A percentile compares a stretch with the other conserved stretches of the same genome.
Evolutionary conservation across 352 stramenopile species (phyloP).

Genomic region (Globisporangium carolinianum): DNA sequence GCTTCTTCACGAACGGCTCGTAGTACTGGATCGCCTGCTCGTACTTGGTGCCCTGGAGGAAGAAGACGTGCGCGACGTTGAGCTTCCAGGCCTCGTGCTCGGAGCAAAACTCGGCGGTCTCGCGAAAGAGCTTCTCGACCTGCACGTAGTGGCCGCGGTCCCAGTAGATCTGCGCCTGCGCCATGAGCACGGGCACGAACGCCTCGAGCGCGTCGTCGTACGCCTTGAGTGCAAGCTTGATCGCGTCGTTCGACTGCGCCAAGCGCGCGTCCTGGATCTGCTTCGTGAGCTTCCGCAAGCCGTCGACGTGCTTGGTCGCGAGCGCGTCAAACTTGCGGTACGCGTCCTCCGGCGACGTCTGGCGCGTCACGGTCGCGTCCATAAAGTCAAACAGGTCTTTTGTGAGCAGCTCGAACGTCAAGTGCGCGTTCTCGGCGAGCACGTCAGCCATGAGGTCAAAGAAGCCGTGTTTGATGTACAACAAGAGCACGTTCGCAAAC

Average conservation of each 20-base stretch:
- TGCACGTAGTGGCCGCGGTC: constrained; percentile 94
- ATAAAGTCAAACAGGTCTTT: constrained; percentile 95
- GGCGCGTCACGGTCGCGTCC: constrained; percentile 90
- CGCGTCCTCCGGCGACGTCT: constrained; percentile 92
- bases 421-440: constrained; percentile 91
- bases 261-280: constrained; percentile 91
- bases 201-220: constrained; percentile 93
- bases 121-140: constrained; percentile 94
- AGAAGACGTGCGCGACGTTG: constrained; percentile 95
- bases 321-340: constrained; percentile 92
- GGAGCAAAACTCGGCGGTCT: constrained; percentile 93
- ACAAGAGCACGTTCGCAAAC: constrained; percentile 92
- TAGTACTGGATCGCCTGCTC: constrained; percentile 92
- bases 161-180: constrained; percentile 95
- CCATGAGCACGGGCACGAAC: constrained; percentile 96
- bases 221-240: constrained; percentile 88
- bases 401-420: constrained; percentile 92
- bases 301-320: constrained; percentile 90
- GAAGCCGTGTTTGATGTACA: constrained; percentile 94
- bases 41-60: constrained; percentile 90
- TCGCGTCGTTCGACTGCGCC: constrained; percentile 88
- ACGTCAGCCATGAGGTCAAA: constrained; percentile 94
- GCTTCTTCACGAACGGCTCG: constrained; percentile 92
- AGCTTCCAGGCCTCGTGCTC: constrained; percentile 94
- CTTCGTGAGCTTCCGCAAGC: constrained; percentile 92